Conservation (phyloP, 169 alveolate species). For the Plasmodium billcollinsi region DNA sequence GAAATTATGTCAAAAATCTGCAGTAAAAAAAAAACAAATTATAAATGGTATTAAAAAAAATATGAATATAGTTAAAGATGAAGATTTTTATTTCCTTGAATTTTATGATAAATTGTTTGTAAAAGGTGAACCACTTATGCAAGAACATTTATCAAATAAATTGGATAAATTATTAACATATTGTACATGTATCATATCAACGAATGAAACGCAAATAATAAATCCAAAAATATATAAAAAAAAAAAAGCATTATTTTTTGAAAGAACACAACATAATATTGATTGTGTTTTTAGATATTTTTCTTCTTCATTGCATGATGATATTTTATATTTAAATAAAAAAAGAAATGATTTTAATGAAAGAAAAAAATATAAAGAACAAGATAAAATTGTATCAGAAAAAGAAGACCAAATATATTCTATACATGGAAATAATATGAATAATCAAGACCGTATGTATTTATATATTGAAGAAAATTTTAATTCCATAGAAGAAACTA, state of each 20-base stretch:
- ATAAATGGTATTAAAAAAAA: slow-evolving; percentile 5
- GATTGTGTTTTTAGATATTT: slow-evolving; percentile 65
- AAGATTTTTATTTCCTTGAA: slow-evolving; percentile 44
- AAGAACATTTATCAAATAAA: slow-evolving; percentile 8
- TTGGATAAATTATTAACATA: slow-evolving; percentile 8
- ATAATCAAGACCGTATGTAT: background rate
- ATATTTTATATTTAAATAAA: slow-evolving; percentile 20
- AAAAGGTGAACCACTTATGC: background rate
- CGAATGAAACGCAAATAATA: too few species aligned
- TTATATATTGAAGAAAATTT: slow-evolving; percentile 5
- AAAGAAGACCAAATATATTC: slow-evolving; percentile 24
- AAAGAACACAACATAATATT: slow-evolving; percentile 22
- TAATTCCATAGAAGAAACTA: slow-evolving; percentile 6
- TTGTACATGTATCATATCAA: slow-evolving; percentile 32
- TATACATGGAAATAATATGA: background rate
- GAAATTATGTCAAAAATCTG: slow-evolving; percentile 19
- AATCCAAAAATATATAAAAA: background rate
- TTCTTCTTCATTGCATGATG: slow-evolving; percentile 48
- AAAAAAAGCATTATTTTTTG: slow-evolving; percentile 32
- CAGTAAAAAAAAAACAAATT: slow-evolving; percentile 19
- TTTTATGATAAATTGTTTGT: slow-evolving; percentile 37
- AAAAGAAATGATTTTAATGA: slow-evolving; percentile 29
- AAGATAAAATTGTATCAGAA: slow-evolving; percentile 4
- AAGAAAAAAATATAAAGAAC: slow-evolving; percentile 17
- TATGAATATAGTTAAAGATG: slow-evolving; percentile 9